phyloP scores from a whole-genome alignment of 75 land plant species.

The Cunninghamia lanceolata region DNA sequence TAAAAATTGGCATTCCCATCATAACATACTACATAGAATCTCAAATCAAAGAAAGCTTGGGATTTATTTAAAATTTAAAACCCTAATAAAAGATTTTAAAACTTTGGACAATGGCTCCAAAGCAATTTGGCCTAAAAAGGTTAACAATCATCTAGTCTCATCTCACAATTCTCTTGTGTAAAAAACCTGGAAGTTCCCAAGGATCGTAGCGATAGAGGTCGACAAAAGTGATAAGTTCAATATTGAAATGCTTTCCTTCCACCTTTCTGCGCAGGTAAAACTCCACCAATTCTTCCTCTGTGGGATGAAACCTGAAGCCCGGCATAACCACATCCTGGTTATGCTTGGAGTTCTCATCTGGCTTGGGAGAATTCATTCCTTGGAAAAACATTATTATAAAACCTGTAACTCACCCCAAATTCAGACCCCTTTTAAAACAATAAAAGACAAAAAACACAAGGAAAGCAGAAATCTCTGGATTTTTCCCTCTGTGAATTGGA shows the following conservation, averaged over 20 bases:
- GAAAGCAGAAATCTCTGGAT: not conserved
- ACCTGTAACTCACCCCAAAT: not conserved
- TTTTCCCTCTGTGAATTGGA: not conserved
- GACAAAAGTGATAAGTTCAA: slow-evolving; percentile 60
- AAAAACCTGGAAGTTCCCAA: slow-evolving; percentile 81
- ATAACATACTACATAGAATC: not conserved
- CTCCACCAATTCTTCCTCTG: slow-evolving; percentile 74
- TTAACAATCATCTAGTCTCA: not conserved
- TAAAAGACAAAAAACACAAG: not conserved
- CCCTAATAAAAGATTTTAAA: not conserved
- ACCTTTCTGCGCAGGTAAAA: slow-evolving; percentile 71
- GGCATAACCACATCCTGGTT: slow-evolving; percentile 64
- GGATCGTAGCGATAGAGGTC: slow-evolving; percentile 76
- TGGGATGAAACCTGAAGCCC: slow-evolving; percentile 84
- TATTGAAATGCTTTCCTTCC: slow-evolving; percentile 52
- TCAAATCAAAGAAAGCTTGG: not conserved
- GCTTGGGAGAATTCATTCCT: not conserved
- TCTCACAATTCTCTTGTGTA: no score
- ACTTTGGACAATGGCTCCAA: not conserved
- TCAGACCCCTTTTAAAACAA: not conserved
- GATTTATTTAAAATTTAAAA: no score
- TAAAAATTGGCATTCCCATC: not conserved
- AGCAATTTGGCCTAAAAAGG: not conserved
- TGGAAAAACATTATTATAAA: not conserved
- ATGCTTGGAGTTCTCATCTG: slow-evolving; percentile 7